Percentiles rank a stretch among this genome's conserved stretches.
Conservation (phyloP, 345 rosid genomes). For the Firmiana major region DNA sequence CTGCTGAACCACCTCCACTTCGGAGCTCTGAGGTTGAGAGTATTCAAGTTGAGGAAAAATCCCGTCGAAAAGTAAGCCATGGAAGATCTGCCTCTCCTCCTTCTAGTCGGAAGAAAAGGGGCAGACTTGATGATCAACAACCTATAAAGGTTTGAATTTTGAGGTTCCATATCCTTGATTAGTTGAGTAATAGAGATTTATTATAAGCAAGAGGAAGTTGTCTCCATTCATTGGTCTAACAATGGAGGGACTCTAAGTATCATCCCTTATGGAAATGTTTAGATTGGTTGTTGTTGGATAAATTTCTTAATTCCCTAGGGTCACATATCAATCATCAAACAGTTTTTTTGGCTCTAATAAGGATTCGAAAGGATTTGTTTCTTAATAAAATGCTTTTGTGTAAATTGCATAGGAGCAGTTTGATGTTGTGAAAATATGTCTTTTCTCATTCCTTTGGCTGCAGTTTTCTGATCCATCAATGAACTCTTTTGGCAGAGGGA, state of each 20-base stretch:
- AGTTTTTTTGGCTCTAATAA: not conserved
- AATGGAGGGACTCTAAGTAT: not conserved
- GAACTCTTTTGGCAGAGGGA: conserved; percentile 54
- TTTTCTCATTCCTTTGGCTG: not conserved
- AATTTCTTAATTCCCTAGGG: not conserved
- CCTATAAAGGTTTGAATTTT: conserved; percentile 14
- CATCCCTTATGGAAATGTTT: not conserved
- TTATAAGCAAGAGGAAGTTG: not conserved
- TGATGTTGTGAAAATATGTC: not conserved
- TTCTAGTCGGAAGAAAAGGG: conserved; percentile 51
- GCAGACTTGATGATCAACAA: conserved; percentile 44
- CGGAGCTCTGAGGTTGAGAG: conserved; percentile 54
- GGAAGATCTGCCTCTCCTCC: conserved; percentile 52
- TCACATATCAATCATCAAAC: not conserved
- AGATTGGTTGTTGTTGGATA: not conserved
- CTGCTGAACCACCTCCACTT: conserved; percentile 60
- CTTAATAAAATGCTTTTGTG: not conserved
- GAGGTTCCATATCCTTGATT: not conserved
- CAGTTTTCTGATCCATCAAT: conserved; percentile 2
- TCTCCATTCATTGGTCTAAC: not conserved
- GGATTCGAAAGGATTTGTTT: not conserved
- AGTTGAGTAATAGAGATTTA: not conserved
- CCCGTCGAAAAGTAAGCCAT: conserved; percentile 30
- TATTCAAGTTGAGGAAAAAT: conserved; percentile 40
- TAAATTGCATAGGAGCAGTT: not conserved